Base-by-base conservation (phyloP, 768 basidiomycete species). In the Sistotremastrum suecicum region DNA sequence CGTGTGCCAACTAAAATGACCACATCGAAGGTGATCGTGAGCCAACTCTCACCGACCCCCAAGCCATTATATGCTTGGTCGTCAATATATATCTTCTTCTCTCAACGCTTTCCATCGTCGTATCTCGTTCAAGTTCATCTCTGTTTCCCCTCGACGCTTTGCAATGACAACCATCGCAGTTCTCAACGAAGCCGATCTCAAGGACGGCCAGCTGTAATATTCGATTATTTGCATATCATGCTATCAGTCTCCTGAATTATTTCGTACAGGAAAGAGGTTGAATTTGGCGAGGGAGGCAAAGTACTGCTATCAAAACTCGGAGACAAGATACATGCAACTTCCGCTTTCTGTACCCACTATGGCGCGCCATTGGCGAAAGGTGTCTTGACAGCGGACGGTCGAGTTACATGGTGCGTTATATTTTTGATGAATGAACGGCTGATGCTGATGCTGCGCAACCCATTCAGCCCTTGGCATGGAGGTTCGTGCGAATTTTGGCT, bases 271-370 rank as follows among this genome's bases (percentile, higher is more conserved):
- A 90, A 89, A 61, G 75, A 89, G 56, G 82, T 91, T 35, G 66
- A 69, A 5, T 90, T 91, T 56, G 81, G 74, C 37, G 71, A 79
- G 11, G 82, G 77, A 42, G 64, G 62, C 30, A 85, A 84, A 62
- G 78, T 94, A 38, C 66, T 91, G 7, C 60, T 91, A 7, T 82
- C 82, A 44, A 78, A 80, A 43, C 61, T 91, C 11, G 82, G 80
- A 31, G 78, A 82, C 54, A 74, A 80, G 52, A 65, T 88, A 1
- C 70, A 83, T 52, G 84, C 87, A 5, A 90, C 83, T 0, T 80
- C 78, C 49, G 84, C 84, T 2, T 83, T 75, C 61, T 94, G 90
- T 63, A 91, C 88, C 2, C 90, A 94, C 60, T 92, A 90, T 57
- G 90, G 90, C 7, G 89, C 89, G 3, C 87, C 88, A 1, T 69